Percentiles rank a stretch among this genome's conserved stretches.
These are phyloP conservation scores for Mycosarcoma mackinlayi DNA, from an alignment of 1,284 basidiomycete genomes.

Conservation along the genomic window DNA sequence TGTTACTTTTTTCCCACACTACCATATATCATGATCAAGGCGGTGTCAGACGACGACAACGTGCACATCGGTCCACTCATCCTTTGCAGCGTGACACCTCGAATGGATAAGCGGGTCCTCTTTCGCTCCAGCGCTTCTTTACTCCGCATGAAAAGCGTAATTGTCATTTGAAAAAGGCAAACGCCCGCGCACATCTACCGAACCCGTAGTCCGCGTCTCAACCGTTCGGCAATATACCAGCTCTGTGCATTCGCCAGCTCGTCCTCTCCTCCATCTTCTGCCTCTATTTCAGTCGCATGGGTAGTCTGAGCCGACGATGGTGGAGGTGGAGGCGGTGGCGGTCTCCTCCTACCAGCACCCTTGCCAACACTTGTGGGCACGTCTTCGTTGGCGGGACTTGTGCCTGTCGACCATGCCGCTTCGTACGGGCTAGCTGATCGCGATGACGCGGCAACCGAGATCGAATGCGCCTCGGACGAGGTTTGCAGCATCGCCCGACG, in stretches of 20 bases:
- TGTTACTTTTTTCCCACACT: no score
- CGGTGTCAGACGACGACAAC: no score
- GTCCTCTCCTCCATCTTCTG: conserved; percentile 1
- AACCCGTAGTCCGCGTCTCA: conserved; percentile 37
- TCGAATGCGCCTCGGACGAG: conserved; percentile 1
- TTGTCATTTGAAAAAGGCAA: no score
- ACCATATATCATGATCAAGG: no score
- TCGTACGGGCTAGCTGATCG: conserved; percentile 1
- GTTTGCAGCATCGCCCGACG: conserved; percentile 21
- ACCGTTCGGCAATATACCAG: conserved; percentile 34
- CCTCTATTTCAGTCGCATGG: neutral
- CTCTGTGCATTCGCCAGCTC: conserved; percentile 26
- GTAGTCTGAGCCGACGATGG: neutral
- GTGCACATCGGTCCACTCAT: no score
- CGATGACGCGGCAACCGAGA: no score
- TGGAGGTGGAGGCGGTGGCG: conserved; percentile 5
- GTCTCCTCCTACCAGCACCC: conserved; percentile 2
- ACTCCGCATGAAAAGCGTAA: no score
- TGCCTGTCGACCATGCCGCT: neutral
- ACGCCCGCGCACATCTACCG: no score
- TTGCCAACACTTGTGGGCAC: neutral
- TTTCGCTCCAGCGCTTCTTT: no score
- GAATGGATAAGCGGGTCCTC: no score
- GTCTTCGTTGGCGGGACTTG: conserved; percentile 10
- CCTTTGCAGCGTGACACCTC: no score